Conservation (phyloP, 441 rosid species). For the Erodium chrysanthum region DNA sequence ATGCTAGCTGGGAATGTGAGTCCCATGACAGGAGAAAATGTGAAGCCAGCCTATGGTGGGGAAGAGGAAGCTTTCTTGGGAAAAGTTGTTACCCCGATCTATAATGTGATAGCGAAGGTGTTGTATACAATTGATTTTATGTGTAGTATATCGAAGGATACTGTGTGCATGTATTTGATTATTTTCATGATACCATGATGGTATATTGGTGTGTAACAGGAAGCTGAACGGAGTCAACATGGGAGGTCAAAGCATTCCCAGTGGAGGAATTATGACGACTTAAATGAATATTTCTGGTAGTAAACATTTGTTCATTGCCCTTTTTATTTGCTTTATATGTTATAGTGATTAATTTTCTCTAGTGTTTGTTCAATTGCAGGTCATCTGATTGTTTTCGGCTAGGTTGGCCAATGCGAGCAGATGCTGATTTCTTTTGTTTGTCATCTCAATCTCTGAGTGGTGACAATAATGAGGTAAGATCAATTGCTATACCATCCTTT, state of each 20-base stretch:
- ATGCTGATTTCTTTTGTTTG: conserved; percentile 78
- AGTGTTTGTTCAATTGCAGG: conserved; percentile 33
- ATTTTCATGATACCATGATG: background rate
- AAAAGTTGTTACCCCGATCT: conserved; percentile 87
- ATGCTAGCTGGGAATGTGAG: conserved; percentile 96
- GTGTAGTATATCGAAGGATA: background rate
- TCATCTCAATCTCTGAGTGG: conserved; percentile 22
- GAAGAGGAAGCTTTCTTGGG: conserved; percentile 90
- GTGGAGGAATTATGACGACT: conserved; percentile 98
- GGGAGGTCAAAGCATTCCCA: conserved; percentile 97
- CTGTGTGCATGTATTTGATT: background rate
- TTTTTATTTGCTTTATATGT: background rate
- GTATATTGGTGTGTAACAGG: conserved; percentile 37
- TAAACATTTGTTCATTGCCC: background rate
- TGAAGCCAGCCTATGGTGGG: conserved; percentile 94
- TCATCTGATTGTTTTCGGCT: conserved; percentile 88
- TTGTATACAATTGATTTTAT: background rate
- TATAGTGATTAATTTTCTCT: background rate
- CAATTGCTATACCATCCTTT: too few relatives aligned
- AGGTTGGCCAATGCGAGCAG: conserved; percentile 99
- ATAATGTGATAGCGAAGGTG: conserved; percentile 74
- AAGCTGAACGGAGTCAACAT: conserved; percentile 66
- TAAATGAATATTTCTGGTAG: conserved; percentile 95
- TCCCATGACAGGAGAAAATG: conserved; percentile 92
- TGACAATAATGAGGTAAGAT: conserved; percentile 57